Evolutionary conservation across 106 monocot species (phyloP).

Genomic region (Dendrobium chrysotoxum): DNA sequence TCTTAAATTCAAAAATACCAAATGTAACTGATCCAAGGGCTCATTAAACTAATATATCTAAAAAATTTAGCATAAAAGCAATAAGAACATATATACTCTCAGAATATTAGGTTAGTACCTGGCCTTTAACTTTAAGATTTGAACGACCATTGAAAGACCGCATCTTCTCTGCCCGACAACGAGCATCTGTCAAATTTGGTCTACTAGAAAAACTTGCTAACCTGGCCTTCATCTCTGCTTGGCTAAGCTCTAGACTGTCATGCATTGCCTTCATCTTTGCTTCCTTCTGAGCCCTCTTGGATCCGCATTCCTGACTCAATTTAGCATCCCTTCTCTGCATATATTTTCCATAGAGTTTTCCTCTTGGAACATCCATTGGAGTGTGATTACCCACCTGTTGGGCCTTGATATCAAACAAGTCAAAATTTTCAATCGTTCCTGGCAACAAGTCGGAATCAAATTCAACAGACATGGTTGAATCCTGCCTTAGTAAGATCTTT

Average conservation of each 20-base stretch:
- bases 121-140: slow-evolving; percentile 21
- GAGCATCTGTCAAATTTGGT: slow-evolving; percentile 15
- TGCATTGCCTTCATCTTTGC: slow-evolving; percentile 79
- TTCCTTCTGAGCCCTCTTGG: slow-evolving; percentile 60
- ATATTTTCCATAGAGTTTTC: slow-evolving; percentile 72
- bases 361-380: slow-evolving; percentile 43
- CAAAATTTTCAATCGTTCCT: slow-evolving; percentile 35
- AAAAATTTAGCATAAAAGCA: not conserved
- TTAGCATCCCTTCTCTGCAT: slow-evolving; percentile 77
- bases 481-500: slow-evolving; percentile 13
- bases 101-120: slow-evolving; percentile 27
- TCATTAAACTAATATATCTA: not conserved
- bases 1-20: not conserved
- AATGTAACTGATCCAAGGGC: not conserved
- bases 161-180: slow-evolving; percentile 28
- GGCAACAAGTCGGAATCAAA: slow-evolving; percentile 39
- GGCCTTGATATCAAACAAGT: slow-evolving; percentile 8
- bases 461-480: slow-evolving; percentile 21
- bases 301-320: slow-evolving; percentile 57
- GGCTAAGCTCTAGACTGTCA: slow-evolving; percentile 62
- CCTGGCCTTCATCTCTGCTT: slow-evolving; percentile 60
- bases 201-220: slow-evolving; percentile 31
- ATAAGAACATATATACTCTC: not conserved
- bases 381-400: slow-evolving; percentile 22
- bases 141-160: slow-evolving; percentile 31